Evolutionary conservation across 148 eudicot genomes (phyloP).

Genomic region (Amaranthus hypochondriacus): DNA sequence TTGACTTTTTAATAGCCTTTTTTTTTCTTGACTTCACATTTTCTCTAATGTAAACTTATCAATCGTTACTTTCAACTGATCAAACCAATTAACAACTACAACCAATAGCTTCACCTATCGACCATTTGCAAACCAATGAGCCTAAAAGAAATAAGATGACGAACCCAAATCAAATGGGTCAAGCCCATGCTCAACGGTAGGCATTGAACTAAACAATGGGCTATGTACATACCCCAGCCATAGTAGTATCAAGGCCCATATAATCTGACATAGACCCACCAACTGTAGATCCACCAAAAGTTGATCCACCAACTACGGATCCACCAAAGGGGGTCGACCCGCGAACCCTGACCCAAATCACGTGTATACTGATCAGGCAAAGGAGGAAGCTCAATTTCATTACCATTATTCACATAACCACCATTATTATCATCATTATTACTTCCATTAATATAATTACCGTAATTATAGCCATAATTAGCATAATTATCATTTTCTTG

Average conservation of each 20-base stretch:
- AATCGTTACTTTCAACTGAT: background rate
- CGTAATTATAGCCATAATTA: background rate
- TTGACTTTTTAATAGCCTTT: too few species aligned
- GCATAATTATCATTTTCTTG: slow-evolving; percentile 7
- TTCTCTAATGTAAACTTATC: too few species aligned
- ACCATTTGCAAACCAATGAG: too few species aligned
- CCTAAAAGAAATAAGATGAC: slow-evolving; percentile 34
- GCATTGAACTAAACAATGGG: slow-evolving; percentile 55
- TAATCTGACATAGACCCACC: slow-evolving; percentile 22
- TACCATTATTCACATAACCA: slow-evolving; percentile 9
- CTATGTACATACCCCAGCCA: slow-evolving; percentile 37
- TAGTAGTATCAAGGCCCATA: slow-evolving; percentile 34
- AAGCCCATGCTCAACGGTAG: slow-evolving; percentile 34
- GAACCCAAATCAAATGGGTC: slow-evolving; percentile 46
- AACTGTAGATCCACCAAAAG: background rate
- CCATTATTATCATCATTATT: background rate
- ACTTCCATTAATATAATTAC: background rate
- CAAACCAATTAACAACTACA: background rate
- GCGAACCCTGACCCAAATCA: slow-evolving; percentile 17
- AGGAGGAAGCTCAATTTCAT: slow-evolving; percentile 33
- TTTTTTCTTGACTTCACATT: too few species aligned
- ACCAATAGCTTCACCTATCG: background rate
- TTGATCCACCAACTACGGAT: slow-evolving; percentile 5
- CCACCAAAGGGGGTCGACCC: slow-evolving; percentile 27
- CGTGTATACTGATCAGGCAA: slow-evolving; percentile 28